Conservation (phyloP, 2,329 filamentous ascomycete species). For the Diaporthe humulicola region DNA sequence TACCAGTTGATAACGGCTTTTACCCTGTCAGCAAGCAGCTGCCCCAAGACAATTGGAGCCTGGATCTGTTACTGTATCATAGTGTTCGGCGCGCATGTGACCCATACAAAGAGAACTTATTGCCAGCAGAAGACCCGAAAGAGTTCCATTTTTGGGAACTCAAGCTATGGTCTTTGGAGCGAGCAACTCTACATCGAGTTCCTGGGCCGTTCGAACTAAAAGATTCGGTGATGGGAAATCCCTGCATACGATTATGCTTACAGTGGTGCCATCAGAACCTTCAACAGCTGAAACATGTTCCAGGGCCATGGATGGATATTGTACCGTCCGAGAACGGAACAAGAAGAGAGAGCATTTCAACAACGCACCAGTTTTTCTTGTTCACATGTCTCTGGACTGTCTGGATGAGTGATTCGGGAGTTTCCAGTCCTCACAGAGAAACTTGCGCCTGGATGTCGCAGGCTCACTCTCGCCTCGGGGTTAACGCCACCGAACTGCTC, state of each 20-base stretch:
- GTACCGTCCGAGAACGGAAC: background rate
- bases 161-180: background rate
- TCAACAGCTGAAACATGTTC: background rate
- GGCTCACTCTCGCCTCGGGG: background rate
- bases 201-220: background rate
- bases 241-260: background rate
- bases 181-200: background rate
- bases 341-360: background rate
- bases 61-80: background rate
- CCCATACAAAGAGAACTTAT: background rate
- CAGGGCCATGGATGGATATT: background rate
- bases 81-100: background rate
- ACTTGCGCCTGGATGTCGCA: background rate
- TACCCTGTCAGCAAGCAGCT: background rate
- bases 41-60: background rate
- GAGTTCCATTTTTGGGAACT: background rate
- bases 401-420: background rate
- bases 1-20: background rate
- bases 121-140: background rate
- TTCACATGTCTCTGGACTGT: background rate
- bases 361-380: background rate
- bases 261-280: background rate
- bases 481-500: background rate
- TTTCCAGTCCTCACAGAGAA: background rate
- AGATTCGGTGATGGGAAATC: background rate